phyloP scores from a whole-genome alignment of 208 protist species.

The Tritrichomonas musculus region DNA sequence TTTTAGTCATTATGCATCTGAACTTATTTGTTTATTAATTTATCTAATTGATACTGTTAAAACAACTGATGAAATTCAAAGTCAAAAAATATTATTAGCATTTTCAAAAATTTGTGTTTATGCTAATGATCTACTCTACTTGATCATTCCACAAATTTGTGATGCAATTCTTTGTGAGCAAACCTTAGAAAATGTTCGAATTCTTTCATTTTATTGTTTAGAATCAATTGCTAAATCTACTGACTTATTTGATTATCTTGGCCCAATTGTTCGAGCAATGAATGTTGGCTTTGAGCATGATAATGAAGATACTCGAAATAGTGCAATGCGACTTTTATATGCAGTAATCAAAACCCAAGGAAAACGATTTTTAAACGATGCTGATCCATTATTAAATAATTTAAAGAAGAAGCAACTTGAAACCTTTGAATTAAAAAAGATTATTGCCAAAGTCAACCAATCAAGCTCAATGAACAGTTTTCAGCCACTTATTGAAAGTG shows the following conservation, averaged over 20 bases:
- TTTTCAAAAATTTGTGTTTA: background rate
- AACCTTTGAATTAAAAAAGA: background rate
- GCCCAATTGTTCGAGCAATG: background rate
- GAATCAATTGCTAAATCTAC: background rate
- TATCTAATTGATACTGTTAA: background rate
- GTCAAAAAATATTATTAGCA: background rate
- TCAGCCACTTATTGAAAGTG: background rate
- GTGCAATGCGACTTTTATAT: background rate
- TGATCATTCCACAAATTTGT: conserved; percentile 14
- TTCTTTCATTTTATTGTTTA: background rate
- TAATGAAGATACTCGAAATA: background rate
- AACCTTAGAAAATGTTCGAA: background rate
- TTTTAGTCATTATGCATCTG: background rate
- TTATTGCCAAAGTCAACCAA: background rate
- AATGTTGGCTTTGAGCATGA: background rate
- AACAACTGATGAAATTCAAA: background rate
- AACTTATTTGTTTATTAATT: background rate
- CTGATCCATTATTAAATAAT: background rate
- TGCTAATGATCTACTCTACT: background rate
- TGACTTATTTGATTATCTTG: background rate
- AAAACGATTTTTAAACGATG: background rate
- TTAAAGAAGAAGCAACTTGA: background rate
- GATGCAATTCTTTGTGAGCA: background rate
- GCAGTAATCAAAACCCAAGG: background rate
- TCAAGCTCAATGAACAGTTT: background rate